phyloP scores from a whole-genome alignment of 2,329 filamentous ascomycete species.

The Periconia sp. region DNA sequence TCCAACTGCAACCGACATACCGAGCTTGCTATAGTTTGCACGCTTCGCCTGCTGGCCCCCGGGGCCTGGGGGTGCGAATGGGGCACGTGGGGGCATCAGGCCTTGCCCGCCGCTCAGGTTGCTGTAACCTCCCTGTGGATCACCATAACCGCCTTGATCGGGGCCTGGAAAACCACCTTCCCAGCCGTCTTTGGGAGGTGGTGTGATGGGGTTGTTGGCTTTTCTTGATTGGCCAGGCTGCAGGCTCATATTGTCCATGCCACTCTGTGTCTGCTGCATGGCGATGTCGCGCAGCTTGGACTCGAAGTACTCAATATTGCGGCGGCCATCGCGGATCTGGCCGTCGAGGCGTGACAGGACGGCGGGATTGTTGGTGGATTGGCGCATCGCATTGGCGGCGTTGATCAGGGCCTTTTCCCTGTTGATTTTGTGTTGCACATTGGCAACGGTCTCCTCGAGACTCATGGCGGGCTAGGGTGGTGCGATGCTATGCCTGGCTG shows the following conservation, averaged over 20 bases:
- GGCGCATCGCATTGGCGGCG: conserved; percentile 91
- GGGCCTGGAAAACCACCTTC: conserved; percentile 51
- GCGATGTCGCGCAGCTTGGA: conserved; percentile 87
- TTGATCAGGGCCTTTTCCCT: conserved; percentile 94
- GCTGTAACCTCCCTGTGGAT: conserved; percentile 55
- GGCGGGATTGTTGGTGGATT: conserved; percentile 89
- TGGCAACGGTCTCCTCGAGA: conserved; percentile 67
- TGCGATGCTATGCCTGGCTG: conserved; percentile 6
- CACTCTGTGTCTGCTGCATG: conserved; percentile 72
- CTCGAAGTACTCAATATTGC: conserved; percentile 95
- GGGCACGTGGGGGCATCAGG: conserved; percentile 78
- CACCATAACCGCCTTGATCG: conserved; percentile 66
- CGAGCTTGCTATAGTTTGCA: conserved; percentile 92
- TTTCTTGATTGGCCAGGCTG: conserved; percentile 49
- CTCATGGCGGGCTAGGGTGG: conserved; percentile 51
- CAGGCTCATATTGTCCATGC: conserved; percentile 68
- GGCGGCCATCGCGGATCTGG: conserved; percentile 88
- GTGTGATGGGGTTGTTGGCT: conserved; percentile 46
- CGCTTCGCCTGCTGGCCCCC: conserved; percentile 67
- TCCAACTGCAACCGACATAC: conserved; percentile 54
- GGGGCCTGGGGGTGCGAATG: conserved; percentile 74
- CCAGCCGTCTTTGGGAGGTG: conserved; percentile 72
- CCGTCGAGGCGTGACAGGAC: conserved; percentile 89
- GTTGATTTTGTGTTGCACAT: conserved; percentile 96
- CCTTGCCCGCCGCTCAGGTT: conserved; percentile 67